Conservation (phyloP, 495 filamentous ascomycete genomes). For the Mytilinidion resinicola region DNA sequence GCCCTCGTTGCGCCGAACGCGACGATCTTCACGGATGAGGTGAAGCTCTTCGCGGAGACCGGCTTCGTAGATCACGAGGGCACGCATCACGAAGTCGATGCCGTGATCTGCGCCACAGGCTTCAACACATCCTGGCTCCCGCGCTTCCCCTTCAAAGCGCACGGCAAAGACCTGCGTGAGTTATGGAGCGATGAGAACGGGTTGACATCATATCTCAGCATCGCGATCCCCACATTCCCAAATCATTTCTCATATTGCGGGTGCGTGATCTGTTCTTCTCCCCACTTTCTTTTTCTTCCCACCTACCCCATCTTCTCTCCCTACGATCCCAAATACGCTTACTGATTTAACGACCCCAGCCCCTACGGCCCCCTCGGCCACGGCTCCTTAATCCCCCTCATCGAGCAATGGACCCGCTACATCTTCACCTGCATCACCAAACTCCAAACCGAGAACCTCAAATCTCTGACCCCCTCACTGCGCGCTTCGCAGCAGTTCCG, state of each 20-base stretch:
- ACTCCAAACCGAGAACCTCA: conserved; percentile 36
- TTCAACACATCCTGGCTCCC: conserved; percentile 39
- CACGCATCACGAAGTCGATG: conserved; percentile 32
- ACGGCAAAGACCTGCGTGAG: conserved; percentile 29
- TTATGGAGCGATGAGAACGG: conserved; percentile 28
- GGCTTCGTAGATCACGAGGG: conserved; percentile 36
- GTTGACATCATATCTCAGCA: conserved; percentile 33
- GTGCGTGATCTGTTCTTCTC: too few relatives aligned
- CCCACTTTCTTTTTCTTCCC: conserved; percentile 14
- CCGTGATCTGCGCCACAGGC: conserved; percentile 38
- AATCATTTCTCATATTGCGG: conserved; percentile 37
- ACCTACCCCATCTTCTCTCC: neutral
- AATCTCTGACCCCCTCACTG: conserved; percentile 30
- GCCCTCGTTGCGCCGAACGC: conserved; percentile 32
- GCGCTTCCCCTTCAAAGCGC: conserved; percentile 33
- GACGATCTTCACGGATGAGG: conserved; percentile 33
- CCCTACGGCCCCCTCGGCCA: conserved; percentile 34
- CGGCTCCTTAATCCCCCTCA: conserved; percentile 37
- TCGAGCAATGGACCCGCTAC: conserved; percentile 37
- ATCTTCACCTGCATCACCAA: conserved; percentile 34
- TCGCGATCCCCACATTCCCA: conserved; percentile 31
- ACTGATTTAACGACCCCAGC: too few relatives aligned
- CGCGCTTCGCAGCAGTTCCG: conserved; percentile 28
- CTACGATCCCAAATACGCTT: too few relatives aligned
- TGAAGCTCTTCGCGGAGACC: conserved; percentile 24